Evolutionary conservation across 441 rosid genomes (phyloP).

Genomic region (Hypseocharis bilobata): DNA sequence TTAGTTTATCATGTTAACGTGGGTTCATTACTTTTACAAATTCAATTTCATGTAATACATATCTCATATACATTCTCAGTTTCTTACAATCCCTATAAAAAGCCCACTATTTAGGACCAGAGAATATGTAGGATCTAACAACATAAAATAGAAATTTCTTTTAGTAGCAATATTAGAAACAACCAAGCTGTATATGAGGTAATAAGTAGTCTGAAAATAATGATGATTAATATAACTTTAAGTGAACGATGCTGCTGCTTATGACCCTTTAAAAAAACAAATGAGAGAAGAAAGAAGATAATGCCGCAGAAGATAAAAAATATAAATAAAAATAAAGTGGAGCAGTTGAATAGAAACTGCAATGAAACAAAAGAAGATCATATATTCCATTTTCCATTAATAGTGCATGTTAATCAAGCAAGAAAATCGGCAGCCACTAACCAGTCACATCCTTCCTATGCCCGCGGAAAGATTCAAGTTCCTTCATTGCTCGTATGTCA

Average conservation of each 20-base stretch:
- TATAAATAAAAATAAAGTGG: no score
- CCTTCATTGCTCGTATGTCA: conserved; percentile 95
- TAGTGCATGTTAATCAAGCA: neutral
- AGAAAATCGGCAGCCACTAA: conserved; percentile 35
- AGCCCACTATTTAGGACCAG: no score
- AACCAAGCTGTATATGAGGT: no score
- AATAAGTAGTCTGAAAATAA: no score
- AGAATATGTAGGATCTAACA: no score
- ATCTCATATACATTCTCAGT: neutral
- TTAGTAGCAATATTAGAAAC: no score
- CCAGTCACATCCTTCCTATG: conserved; percentile 86
- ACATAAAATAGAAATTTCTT: no score
- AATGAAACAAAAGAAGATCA: neutral
- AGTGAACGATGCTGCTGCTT: no score
- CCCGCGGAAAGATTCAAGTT: conserved; percentile 93
- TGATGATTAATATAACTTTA: no score
- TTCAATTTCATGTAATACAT: neutral
- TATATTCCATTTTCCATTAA: neutral
- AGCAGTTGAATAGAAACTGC: neutral
- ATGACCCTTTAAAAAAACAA: no score
- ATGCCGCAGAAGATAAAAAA: no score
- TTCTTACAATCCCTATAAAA: neutral
- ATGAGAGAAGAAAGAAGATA: no score
- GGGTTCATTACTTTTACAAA: neutral
- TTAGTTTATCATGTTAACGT: neutral